Evolutionary conservation across 2,329 filamentous ascomycete species (phyloP).

Genomic region (Botryotinia convoluta): DNA sequence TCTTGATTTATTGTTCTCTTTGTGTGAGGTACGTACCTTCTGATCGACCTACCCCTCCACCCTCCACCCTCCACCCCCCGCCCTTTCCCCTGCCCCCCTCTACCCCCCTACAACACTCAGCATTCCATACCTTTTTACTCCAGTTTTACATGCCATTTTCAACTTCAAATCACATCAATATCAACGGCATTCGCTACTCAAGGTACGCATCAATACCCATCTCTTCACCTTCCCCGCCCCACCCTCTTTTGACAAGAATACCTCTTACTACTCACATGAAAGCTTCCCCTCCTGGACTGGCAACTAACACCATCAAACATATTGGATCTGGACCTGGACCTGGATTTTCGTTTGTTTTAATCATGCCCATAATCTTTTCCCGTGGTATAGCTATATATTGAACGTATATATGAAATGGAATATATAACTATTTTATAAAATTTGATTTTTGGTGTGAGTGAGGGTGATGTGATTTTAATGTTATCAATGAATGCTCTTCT

Average conservation of each 20-base stretch:
- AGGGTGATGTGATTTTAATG: background rate
- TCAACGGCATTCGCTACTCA: background rate
- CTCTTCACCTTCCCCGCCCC: background rate
- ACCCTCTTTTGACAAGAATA: background rate
- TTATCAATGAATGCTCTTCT: background rate
- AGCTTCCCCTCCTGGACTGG: conserved; percentile 24
- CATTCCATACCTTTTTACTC: background rate
- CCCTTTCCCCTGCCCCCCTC: conserved; percentile 7
- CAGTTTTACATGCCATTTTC: background rate
- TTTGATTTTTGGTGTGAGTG: background rate
- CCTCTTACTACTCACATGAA: conserved; percentile 37
- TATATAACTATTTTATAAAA: background rate
- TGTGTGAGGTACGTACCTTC: conserved; percentile 35
- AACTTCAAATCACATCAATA: background rate
- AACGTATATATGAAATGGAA: background rate
- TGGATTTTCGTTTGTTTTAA: background rate
- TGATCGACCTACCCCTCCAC: conserved; percentile 6
- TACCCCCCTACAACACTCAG: background rate
- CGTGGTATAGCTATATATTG: background rate
- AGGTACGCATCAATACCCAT: conserved; percentile 26
- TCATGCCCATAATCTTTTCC: background rate
- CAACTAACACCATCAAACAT: background rate
- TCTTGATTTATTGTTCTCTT: conserved; percentile 16
- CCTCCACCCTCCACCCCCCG: background rate
- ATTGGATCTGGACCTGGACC: background rate